Evolutionary conservation across 1,284 basidiomycete genomes (phyloP).

Genomic region (Meripilus lineatus): DNA sequence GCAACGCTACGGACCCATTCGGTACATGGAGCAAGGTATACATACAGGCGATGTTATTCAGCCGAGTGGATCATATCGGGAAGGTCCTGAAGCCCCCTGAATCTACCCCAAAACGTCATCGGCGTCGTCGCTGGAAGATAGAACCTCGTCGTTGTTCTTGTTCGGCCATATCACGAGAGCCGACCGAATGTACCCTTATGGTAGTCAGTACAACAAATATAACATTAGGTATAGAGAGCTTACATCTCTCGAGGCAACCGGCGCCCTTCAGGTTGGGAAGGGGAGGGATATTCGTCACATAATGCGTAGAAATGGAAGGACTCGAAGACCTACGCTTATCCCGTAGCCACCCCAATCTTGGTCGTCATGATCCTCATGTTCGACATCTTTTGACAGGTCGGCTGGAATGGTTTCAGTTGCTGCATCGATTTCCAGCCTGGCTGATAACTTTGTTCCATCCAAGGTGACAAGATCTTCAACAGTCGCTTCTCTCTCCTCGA

Average conservation of each 20-base stretch:
- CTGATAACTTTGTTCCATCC: constrained; percentile 23
- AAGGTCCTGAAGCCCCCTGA: no score
- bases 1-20: no score
- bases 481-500: not conserved
- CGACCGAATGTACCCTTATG: constrained; percentile 39
- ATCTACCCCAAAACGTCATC: constrained; percentile 10
- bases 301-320: constrained; percentile 4
- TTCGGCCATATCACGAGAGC: constrained; percentile 35
- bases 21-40: no score
- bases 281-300: no score
- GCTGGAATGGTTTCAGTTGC: constrained; percentile 29
- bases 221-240: constrained; percentile 2
- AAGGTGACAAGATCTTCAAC: constrained; percentile 33
- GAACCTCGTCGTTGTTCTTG: constrained; percentile 4
- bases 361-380: constrained; percentile 30
- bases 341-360: constrained; percentile 37
- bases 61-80: no score
- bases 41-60: constrained; percentile 4
- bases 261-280: not conserved
- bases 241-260: constrained; percentile 10
- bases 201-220: not conserved
- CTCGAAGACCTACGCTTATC: constrained; percentile 33
- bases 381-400: constrained; percentile 23
- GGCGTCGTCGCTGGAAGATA: no score
- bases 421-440: constrained; percentile 22